Conservation (phyloP, 306 rosid genomes). For the Inga leiocalycina region DNA sequence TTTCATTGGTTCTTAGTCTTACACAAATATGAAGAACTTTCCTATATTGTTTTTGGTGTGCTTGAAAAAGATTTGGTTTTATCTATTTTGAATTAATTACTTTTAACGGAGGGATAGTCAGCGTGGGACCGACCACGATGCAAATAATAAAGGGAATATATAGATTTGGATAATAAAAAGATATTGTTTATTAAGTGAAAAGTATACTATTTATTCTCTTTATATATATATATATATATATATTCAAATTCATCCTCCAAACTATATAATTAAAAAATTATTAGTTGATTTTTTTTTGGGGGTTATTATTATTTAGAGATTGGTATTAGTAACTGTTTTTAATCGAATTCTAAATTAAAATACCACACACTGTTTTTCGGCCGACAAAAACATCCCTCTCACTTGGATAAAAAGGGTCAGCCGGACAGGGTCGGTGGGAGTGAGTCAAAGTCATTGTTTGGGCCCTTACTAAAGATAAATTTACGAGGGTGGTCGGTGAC, state of each 20-base stretch:
- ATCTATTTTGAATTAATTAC: not conserved
- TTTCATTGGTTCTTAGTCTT: not conserved
- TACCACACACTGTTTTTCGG: not conserved
- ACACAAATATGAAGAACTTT: not conserved
- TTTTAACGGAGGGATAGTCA: not conserved
- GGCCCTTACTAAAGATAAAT: not conserved
- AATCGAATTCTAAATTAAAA: not conserved
- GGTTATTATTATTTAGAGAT: not conserved
- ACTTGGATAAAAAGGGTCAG: not conserved
- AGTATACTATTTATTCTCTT: not conserved
- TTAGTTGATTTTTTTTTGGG: not conserved
- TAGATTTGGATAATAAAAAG: not conserved
- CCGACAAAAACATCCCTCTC: too few species aligned
- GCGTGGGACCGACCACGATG: not conserved
- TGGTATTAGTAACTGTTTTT: not conserved
- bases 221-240: not conserved
- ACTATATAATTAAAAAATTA: not conserved
- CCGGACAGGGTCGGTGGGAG: slow-evolving; percentile 57
- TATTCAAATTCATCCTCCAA: not conserved
- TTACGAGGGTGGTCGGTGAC: slow-evolving; percentile 20
- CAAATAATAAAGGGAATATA: not conserved
- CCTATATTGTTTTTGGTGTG: not conserved
- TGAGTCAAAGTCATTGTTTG: slow-evolving; percentile 8
- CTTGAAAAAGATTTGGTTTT: not conserved
- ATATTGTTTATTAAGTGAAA: not conserved